Conservation (phyloP, 176 grass and related monocot species). For the Oryza punctata region DNA sequence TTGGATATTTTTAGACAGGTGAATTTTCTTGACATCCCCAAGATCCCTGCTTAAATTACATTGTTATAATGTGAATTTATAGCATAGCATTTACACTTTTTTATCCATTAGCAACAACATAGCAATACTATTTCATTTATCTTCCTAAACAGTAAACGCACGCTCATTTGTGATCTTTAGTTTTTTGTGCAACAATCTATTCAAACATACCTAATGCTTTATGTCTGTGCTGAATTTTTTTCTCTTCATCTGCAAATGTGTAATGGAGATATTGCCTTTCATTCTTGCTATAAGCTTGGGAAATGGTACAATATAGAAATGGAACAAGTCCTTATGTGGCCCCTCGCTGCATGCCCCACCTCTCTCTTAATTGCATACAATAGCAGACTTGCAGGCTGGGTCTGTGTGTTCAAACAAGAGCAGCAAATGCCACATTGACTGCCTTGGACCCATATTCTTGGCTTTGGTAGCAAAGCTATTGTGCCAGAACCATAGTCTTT, state of each 20-base stretch:
- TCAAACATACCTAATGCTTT: background rate
- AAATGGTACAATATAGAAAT: background rate
- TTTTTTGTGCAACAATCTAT: background rate
- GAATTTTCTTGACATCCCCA: constrained; percentile 23
- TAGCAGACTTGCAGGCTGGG: background rate
- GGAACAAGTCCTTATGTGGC: background rate
- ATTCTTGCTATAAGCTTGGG: background rate
- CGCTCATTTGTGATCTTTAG: background rate
- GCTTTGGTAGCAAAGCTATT: background rate
- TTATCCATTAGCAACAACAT: background rate
- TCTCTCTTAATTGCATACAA: background rate
- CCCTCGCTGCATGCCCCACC: background rate
- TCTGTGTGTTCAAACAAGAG: background rate
- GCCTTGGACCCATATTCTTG: background rate
- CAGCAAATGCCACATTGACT: background rate
- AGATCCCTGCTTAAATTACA: background rate
- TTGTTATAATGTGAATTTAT: background rate
- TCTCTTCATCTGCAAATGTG: background rate
- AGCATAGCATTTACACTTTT: background rate
- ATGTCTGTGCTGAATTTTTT: background rate
- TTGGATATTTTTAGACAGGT: constrained; percentile 96
- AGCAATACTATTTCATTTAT: background rate
- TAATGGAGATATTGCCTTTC: background rate
- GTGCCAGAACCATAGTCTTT: background rate
- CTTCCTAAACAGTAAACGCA: background rate